These are phyloP conservation scores for Saprolegnia diclina DNA, from an alignment of 352 stramenopile species.

Conservation along the genomic window DNA sequence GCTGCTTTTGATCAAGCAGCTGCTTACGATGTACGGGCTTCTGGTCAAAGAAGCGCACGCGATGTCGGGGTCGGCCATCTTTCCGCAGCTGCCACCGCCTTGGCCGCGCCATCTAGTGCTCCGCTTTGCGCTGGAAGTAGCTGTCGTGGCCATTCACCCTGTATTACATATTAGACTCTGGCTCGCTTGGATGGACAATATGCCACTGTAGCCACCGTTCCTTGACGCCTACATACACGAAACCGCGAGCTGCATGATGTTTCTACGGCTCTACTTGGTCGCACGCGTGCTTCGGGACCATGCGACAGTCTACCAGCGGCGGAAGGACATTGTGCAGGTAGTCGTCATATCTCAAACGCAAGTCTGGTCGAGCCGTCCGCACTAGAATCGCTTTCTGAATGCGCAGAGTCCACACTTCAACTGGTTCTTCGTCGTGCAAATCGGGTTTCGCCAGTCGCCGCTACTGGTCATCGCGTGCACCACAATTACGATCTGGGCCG, in stretches of 20 bases:
- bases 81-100: background rate
- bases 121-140: background rate
- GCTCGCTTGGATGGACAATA: too few relatives aligned
- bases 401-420: background rate
- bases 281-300: background rate
- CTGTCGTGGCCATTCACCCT: background rate
- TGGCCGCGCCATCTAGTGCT: background rate
- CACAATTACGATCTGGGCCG: background rate
- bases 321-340: constrained; percentile 2
- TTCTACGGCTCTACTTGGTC: background rate
- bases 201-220: background rate
- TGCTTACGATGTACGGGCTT: background rate
- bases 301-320: background rate
- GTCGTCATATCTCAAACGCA: too few relatives aligned
- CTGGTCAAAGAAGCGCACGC: background rate
- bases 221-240: background rate
- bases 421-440: background rate
- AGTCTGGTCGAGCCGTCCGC: too few relatives aligned
- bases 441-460: background rate
- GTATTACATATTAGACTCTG: too few relatives aligned
- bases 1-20: background rate
- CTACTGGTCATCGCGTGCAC: background rate
- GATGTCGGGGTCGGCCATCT: background rate
- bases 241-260: constrained; percentile 4
- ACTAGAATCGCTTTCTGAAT: background rate